Conservation (phyloP, 805 yeast species). For the Ogataea allantospora region DNA sequence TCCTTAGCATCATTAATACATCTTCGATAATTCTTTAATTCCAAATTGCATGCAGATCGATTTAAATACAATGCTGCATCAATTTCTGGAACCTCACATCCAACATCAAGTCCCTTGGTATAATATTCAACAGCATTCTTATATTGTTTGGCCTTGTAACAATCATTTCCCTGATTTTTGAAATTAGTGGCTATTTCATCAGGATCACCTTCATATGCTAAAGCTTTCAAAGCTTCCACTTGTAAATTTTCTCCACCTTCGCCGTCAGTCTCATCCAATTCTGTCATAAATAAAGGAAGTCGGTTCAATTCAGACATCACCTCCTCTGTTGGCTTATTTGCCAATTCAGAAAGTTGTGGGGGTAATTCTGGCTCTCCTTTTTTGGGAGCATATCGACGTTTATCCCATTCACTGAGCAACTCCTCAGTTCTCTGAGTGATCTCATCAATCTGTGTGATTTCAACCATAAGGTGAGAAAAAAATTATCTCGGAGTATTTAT, state of each 20-base stretch:
- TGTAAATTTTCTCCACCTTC: slow-evolving; percentile 71
- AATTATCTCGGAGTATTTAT: too few species aligned
- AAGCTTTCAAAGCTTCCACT: slow-evolving; percentile 84
- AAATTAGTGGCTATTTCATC: slow-evolving; percentile 87
- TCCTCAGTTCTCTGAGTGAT: slow-evolving; percentile 21
- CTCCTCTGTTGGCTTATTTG: slow-evolving; percentile 69
- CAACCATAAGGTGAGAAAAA: slow-evolving; percentile 25
- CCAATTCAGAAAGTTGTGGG: slow-evolving; percentile 69
- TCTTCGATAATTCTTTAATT: slow-evolving; percentile 76
- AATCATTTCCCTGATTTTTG: slow-evolving; percentile 90
- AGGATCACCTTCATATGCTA: slow-evolving; percentile 95
- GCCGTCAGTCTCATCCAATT: slow-evolving; percentile 73
- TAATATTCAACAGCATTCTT: slow-evolving; percentile 76
- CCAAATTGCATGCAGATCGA: slow-evolving; percentile 90
- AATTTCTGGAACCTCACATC: slow-evolving; percentile 54
- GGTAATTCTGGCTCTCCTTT: slow-evolving; percentile 73
- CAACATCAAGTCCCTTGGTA: slow-evolving; percentile 73
- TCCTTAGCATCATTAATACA: slow-evolving; percentile 84
- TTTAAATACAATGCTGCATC: slow-evolving; percentile 68
- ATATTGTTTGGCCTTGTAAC: slow-evolving; percentile 68
- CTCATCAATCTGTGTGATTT: slow-evolving; percentile 28
- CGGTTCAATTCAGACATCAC: slow-evolving; percentile 74
- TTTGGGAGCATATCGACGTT: slow-evolving; percentile 25
- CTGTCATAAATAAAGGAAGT: slow-evolving; percentile 92
- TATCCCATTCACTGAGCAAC: slow-evolving; percentile 34